Evolutionary conservation across 108 stramenopile species (phyloP), one percentile per base, ranked within the genome.

Genomic region (Fragilaria radians): DNA sequence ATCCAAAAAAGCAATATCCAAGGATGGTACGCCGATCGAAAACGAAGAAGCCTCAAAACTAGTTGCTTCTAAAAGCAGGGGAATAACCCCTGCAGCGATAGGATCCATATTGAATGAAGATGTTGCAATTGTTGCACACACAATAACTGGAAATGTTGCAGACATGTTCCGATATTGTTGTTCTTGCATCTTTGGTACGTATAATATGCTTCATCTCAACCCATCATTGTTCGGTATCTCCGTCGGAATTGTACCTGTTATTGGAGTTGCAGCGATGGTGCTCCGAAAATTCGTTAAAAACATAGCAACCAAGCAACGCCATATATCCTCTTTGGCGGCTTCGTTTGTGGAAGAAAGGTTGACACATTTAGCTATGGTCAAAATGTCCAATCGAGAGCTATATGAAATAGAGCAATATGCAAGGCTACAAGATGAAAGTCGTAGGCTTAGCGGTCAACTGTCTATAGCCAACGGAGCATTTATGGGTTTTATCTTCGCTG

Each of bases 401-500:
- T 76, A 81, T 51, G 91, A 93, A 70, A 70, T 86, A 23, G 70
- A 77, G 46, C 69, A 71, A 36, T 93, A 83, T 57, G 54, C 48
- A 28, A 33, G 61, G 49, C 48, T 88, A 48, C 84, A 89, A 49
- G 71, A 80, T 24, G 67, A 77, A 54, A 69, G 63, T 50, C 68
- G 76, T 14, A 46, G 48, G 45, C 47, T 92, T 31, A 80, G 84
- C 18, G 55, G 73, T 4, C 59, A 66, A 53, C 78, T 80, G 5
- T 69, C 80, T 23, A 52, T 77, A 22, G 83, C 86, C 21, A 82
- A 87, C 5, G 93, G 93, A 9, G 45, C 70, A 21, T 85, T 81
- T 46, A 90, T 94, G 87, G 93, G 93, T 24, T 72, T 82, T 31
- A 86, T 89, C 71, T 94, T 94, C 63, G 73, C 73, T 1, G 79